Evolutionary conservation across 139 green algal species (phyloP), one percentile per base, ranked within the genome.

Genomic region (Protoeuglena noctilucae): DNA sequence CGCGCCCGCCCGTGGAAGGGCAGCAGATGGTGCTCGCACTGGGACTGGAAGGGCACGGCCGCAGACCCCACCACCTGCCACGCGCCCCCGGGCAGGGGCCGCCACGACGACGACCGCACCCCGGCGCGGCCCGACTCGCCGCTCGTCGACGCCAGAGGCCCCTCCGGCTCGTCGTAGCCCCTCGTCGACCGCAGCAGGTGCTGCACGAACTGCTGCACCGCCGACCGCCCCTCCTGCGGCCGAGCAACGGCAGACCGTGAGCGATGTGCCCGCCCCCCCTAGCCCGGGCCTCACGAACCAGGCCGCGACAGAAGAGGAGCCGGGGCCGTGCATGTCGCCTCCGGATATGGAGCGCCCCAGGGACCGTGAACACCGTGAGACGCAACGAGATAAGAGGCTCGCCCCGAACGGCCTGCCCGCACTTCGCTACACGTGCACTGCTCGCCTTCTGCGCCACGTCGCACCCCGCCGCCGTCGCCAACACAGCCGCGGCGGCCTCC

Each of bases 11-110:
- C 90, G 52, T 94, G 82, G 39, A 98, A 98, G 0, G 90, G 90
- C 57, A 98, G 74, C 71, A 98, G 76, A 65, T 98, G 89, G 73
- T 98, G 89, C 69, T 98, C 89, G 63, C 89, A 97, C 60, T 87
- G 77, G 5, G 82, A 86, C n/a, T 54, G 48, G 55, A 89, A 76
- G 0, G 59, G 23, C 63, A 48, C 53, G 29, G 4, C 47, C 61
- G 24, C 30, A 31, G 4, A n/a, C 54, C 61, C 1, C 39, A 41
- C 0, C 53, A 56, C 23, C 19, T 53, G 48, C 3, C 19, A 53
- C 23, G 3, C 1, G 63, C 62, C 0, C 53, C 40, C 21, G 69
- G 69, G 28, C 51, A 73, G 4, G 24, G 48, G 1, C 53, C 31
- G 28, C 14, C 21, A n/a, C 59, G 58, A 19, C 16, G 29, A 28